These are phyloP conservation scores for Solanum okadae DNA, from an alignment of 257 asterid genomes.

Conservation along the genomic window DNA sequence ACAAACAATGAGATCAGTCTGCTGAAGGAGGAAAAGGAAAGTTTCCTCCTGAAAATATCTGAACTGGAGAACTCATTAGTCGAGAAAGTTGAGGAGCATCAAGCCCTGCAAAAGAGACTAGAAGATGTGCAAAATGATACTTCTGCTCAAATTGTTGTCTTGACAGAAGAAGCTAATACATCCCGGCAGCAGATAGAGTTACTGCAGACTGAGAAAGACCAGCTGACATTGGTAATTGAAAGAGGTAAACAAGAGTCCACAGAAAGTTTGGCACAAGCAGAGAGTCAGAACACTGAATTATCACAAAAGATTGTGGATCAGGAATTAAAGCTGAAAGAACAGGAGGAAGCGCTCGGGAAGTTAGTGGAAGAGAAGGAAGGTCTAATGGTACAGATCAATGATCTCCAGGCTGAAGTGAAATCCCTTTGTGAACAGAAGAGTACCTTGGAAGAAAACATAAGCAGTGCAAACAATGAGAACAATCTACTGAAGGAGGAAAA, in stretches of 20 bases:
- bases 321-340: conserved; percentile 40
- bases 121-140: conserved; percentile 41
- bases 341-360: conserved; percentile 34
- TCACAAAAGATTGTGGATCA: conserved; percentile 35
- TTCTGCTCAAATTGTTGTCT: conserved; percentile 23
- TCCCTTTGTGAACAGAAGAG: conserved; percentile 13
- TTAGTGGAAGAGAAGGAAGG: conserved; percentile 33
- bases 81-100: conserved; percentile 34
- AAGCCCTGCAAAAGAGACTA: conserved; percentile 26
- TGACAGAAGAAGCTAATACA: conserved; percentile 28
- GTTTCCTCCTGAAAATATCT: conserved; percentile 12
- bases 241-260: conserved; percentile 37
- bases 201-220: conserved; percentile 40
- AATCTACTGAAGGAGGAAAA: conserved; percentile 6
- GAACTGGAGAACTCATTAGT: conserved; percentile 33
- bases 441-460: conserved; percentile 30
- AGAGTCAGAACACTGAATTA: conserved; percentile 34
- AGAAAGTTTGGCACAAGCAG: conserved; percentile 29
- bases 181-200: conserved; percentile 38
- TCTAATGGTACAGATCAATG: conserved; percentile 18
- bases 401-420: conserved; percentile 29
- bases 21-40: conserved; percentile 3
- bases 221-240: conserved; percentile 38
- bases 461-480: conserved; percentile 14
- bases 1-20: conserved; percentile 14